Conservation (phyloP, 352 stramenopile genomes). For the Phytophthora citrophthora region DNA sequence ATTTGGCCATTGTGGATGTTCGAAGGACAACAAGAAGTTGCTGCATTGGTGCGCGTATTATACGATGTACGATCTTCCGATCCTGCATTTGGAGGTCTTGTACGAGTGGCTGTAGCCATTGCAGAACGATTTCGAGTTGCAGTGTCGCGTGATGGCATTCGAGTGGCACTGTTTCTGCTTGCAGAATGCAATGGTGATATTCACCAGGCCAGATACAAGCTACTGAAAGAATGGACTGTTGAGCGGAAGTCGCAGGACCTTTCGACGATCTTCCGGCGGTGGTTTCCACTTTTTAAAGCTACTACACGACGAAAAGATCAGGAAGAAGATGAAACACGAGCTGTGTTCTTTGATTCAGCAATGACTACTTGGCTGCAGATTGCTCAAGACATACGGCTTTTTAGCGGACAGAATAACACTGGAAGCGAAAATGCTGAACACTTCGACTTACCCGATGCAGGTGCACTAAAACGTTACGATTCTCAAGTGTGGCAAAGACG, state of each 20-base stretch:
- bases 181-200: slow-evolving; percentile 38
- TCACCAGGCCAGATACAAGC: slow-evolving; percentile 33
- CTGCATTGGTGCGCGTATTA: slow-evolving; percentile 67
- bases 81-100: slow-evolving; percentile 61
- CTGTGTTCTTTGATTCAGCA: slow-evolving; percentile 68
- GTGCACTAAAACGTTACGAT: slow-evolving; percentile 59
- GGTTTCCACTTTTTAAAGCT: slow-evolving; percentile 47
- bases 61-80: slow-evolving; percentile 69
- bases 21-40: slow-evolving; percentile 63
- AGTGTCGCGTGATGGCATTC: slow-evolving; percentile 52
- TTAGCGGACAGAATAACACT: slow-evolving; percentile 10
- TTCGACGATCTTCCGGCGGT: slow-evolving; percentile 49
- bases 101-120: slow-evolving; percentile 56
- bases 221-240: slow-evolving; percentile 42
- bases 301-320: slow-evolving; percentile 5
- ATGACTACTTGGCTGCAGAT: slow-evolving; percentile 72
- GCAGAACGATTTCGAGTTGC: slow-evolving; percentile 55
- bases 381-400: slow-evolving; percentile 53
- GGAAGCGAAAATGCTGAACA: not conserved
- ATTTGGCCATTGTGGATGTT: slow-evolving; percentile 86
- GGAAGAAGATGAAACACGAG: slow-evolving; percentile 31
- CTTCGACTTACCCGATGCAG: slow-evolving; percentile 17
- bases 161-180: slow-evolving; percentile 48
- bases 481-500: slow-evolving; percentile 74
- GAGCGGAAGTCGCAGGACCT: slow-evolving; percentile 57